These are phyloP conservation scores for Ziziphus jujuba DNA, from an alignment of 306 rosid genomes.

Conservation along the genomic window DNA sequence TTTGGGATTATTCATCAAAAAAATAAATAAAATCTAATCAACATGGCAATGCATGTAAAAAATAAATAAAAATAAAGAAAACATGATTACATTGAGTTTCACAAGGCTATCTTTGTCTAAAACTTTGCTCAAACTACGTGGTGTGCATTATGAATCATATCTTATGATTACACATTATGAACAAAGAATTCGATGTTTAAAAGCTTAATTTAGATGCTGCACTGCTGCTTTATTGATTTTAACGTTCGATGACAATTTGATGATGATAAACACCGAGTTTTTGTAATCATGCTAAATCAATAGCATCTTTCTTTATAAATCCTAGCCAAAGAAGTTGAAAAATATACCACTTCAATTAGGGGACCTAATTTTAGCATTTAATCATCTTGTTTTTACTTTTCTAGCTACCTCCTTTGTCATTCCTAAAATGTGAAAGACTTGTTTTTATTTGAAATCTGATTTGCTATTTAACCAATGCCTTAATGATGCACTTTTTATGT, in stretches of 20 bases:
- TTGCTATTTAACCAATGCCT: no score
- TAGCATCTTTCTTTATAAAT: no score
- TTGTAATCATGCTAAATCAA: no score
- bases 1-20: not conserved
- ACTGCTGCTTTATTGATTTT: not conserved
- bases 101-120: not conserved
- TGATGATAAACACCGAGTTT: not conserved
- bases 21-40: no score
- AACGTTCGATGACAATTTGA: not conserved
- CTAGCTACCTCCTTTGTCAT: no score
- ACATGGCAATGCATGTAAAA: not conserved
- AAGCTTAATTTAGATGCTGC: not conserved
- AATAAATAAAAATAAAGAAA: not conserved
- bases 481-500: no score
- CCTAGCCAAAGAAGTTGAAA: no score
- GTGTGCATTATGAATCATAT: conserved; percentile 5
- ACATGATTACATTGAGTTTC: not conserved
- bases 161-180: conserved; percentile 6
- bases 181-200: not conserved
- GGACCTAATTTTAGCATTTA: no score
- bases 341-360: no score
- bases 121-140: conserved; percentile 13
- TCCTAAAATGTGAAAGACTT: no score
- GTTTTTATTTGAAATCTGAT: no score
- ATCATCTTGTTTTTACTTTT: no score